Evolutionary conservation across 169 alveolate species (phyloP), one percentile per base, ranked within the genome.

Genomic region (Babesia ovis): DNA sequence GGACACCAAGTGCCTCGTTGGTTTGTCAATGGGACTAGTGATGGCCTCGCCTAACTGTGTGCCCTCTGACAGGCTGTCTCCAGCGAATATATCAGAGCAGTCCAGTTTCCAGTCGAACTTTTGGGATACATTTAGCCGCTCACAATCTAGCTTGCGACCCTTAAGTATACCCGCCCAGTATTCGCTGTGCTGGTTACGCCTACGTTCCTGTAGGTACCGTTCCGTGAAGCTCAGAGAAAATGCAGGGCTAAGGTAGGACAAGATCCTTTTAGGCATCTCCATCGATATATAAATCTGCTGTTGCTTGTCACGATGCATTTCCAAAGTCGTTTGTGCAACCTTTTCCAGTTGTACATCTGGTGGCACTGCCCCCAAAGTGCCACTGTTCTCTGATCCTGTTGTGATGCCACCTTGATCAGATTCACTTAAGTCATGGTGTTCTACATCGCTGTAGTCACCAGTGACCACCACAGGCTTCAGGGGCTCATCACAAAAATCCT

Each of bases 131-230:
- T 64, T 72, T 0, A 46, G 27, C 23, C 48, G 46, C 61, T 81
- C 89, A 42, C 73, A 71, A n/a, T 61, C 79, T 3, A 81, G 25
- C 29, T 81, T 81, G 20, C 72, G 48, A 1, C 83, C 89, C 64
- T 81, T 81, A 25, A 81, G 46, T n/a, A 81, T 6, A 0, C 89
- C 89, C 14, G 85, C 89, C 84, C 84, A 81, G 81, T 81, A 81
- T 46, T 81, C 89, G 42, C 87, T 79, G 48, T 79, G 66, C 41
- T 23, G 31, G 45, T 79, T 79, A 20, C 67, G 48, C 27, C 37
- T 56, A 42, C 67, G 58, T 39, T 77, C 72, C 29, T 41, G 51
- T 61, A 61, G 81, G 70, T 58, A 79, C 23, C 37, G 66, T 23
- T 61, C 68, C 23, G 68, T 70, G 72, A 79, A 79, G 1, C 41